A percentile compares a stretch with the other conserved stretches of the same genome.
phyloP scores from a whole-genome alignment of 257 asterid species.

The Linderniella brevidens region DNA sequence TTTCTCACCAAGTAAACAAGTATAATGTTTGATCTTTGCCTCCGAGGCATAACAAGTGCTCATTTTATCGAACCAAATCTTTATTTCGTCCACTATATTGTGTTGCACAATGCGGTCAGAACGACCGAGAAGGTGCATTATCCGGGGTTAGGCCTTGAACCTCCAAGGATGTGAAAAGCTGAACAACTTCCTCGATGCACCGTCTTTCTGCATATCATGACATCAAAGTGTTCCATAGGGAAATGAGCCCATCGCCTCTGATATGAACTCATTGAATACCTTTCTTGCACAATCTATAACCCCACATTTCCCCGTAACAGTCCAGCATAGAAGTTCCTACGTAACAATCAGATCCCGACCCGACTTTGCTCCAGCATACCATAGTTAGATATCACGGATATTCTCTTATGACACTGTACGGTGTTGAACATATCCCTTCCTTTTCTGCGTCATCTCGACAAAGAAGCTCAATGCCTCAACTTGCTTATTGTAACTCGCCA shows the following conservation, averaged over 20 bases:
- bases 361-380: constrained; percentile 68
- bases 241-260: constrained; percentile 16
- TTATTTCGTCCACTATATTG: constrained; percentile 32
- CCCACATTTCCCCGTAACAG: constrained; percentile 79
- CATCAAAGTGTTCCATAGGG: constrained; percentile 65
- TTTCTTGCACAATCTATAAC: constrained; percentile 35
- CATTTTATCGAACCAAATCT: constrained; percentile 54
- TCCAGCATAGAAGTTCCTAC: constrained; percentile 58
- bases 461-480: constrained; percentile 35
- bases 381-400: constrained; percentile 32
- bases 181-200: constrained; percentile 15
- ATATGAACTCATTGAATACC: constrained; percentile 40
- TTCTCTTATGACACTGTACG: constrained; percentile 50
- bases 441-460: constrained; percentile 50
- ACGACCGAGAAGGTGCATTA: constrained; percentile 49
- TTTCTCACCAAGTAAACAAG: constrained; percentile 57
- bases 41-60: constrained; percentile 20
- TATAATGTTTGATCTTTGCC: constrained; percentile 63
- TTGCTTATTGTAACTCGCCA: constrained; percentile 38
- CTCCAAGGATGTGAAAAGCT: constrained; percentile 35
- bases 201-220: constrained; percentile 73
- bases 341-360: constrained; percentile 21
- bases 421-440: constrained; percentile 22
- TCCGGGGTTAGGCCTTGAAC: constrained; percentile 33
- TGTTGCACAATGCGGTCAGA: constrained; percentile 40